Percentiles rank a stretch among this genome's conserved stretches.
These are phyloP conservation scores for Colletotrichum tanaceti DNA, from an alignment of 2,329 filamentous ascomycete genomes.

Conservation along the genomic window DNA sequence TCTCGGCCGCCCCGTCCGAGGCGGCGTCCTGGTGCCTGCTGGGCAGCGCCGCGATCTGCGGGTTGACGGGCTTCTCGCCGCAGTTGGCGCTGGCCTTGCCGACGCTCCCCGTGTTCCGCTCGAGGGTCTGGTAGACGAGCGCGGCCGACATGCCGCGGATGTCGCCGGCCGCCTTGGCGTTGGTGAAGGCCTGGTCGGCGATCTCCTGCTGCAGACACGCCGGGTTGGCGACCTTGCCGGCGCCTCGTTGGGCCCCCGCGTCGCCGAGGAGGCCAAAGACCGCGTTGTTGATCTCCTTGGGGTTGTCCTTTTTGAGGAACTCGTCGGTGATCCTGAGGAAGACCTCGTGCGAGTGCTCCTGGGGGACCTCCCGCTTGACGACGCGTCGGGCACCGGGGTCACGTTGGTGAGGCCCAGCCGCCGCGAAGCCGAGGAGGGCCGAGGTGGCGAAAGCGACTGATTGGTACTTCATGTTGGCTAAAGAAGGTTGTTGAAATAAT, in stretches of 20 bases:
- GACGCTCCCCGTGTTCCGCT: constrained; percentile 61
- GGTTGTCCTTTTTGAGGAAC: constrained; percentile 59
- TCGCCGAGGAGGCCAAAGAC: constrained; percentile 65
- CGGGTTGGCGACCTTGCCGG: constrained; percentile 52
- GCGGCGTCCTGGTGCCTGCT: constrained; percentile 60
- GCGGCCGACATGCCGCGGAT: constrained; percentile 65
- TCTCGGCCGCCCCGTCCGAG: constrained; percentile 51
- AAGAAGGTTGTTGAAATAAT: constrained; percentile 20
- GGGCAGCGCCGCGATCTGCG: constrained; percentile 57
- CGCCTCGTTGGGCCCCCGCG: constrained; percentile 57
- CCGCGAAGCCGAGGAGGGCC: constrained; percentile 34
- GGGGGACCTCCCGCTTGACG: constrained; percentile 57
- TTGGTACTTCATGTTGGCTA: constrained; percentile 42
- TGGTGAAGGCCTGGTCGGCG: constrained; percentile 70
- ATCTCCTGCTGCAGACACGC: constrained; percentile 61
- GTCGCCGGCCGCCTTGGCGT: constrained; percentile 64
- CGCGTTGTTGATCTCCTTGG: constrained; percentile 59
- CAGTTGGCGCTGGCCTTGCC: constrained; percentile 55
- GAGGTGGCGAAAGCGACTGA: constrained; percentile 31
- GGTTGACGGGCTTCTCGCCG: constrained; percentile 55
- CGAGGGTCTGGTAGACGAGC: constrained; percentile 65
- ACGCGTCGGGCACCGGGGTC: constrained; percentile 41
- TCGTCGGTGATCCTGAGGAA: constrained; percentile 56
- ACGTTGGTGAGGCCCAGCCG: constrained; percentile 23
- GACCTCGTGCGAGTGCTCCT: constrained; percentile 64